Evolutionary conservation across 352 stramenopile species (phyloP).

Genomic region (Phytophthora megakarya): DNA sequence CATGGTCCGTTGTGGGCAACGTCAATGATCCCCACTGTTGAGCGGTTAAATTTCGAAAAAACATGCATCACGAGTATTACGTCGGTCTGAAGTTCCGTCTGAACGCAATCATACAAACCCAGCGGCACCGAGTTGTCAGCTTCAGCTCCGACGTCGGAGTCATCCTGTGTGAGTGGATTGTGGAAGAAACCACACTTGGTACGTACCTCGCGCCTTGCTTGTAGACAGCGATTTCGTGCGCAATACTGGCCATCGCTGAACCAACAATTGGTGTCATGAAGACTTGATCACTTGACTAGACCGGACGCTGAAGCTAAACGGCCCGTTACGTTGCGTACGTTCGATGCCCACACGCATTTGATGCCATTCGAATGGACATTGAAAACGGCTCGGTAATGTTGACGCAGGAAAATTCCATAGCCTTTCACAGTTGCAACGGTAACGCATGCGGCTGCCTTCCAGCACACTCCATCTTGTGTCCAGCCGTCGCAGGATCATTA

Average conservation of each 20-base stretch:
- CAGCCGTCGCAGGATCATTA: conserved; percentile 21
- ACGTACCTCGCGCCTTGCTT: neutral
- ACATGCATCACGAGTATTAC: conserved; percentile 1
- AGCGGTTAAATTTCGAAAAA: neutral
- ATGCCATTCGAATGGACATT: conserved; percentile 1
- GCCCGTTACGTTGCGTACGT: conserved; percentile 1
- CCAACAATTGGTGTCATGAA: conserved; percentile 10
- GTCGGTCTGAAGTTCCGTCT: neutral
- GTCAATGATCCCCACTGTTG: neutral
- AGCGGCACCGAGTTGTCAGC: neutral
- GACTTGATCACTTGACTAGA: conserved; percentile 12
- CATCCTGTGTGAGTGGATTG: conserved; percentile 15
- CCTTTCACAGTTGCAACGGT: conserved; percentile 15
- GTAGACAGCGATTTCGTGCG: conserved; percentile 6
- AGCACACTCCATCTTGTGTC: neutral
- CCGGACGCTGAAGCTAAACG: neutral
- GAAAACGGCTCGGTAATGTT: conserved; percentile 8
- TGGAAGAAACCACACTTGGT: conserved; percentile 23
- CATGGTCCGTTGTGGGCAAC: too few relatives aligned
- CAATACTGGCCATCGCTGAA: conserved; percentile 15
- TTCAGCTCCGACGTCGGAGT: neutral
- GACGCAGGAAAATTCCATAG: conserved; percentile 27
- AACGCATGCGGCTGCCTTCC: conserved; percentile 10
- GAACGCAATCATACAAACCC: neutral
- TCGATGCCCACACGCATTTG: neutral